Evolutionary conservation across 805 yeast species (phyloP).

Genomic region (Teunomyces stri): DNA sequence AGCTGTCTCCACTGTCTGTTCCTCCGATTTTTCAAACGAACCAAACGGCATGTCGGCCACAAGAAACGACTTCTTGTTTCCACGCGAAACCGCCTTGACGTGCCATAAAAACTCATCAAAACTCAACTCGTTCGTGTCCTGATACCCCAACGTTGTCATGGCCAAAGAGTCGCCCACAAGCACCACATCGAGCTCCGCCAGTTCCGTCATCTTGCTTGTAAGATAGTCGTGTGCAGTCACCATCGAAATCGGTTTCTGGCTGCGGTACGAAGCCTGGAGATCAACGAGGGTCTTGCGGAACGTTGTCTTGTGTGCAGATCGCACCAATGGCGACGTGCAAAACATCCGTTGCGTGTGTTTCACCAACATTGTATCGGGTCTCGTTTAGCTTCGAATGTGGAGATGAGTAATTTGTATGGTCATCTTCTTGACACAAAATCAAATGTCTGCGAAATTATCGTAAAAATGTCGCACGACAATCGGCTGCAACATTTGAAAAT

Average conservation of each 20-base stretch:
- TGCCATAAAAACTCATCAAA: conserved; percentile 80
- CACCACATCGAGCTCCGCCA: conserved; percentile 63
- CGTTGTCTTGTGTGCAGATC: conserved; percentile 7
- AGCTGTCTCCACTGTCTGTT: conserved; percentile 62
- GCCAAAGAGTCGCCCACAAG: conserved; percentile 92
- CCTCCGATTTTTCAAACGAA: conserved; percentile 62
- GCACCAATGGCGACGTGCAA: not conserved
- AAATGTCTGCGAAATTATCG: not conserved
- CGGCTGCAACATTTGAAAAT: no score
- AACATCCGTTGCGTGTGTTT: not conserved
- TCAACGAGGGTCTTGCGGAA: conserved; percentile 12
- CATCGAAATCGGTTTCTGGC: conserved; percentile 32
- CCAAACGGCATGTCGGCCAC: conserved; percentile 92
- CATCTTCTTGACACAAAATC: not conserved
- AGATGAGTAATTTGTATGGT: conserved; percentile 1
- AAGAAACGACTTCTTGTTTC: conserved; percentile 60
- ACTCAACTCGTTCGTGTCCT: conserved; percentile 69
- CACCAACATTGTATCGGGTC: not conserved
- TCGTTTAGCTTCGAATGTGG: not conserved
- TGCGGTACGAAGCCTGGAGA: conserved; percentile 7
- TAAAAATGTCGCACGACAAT: not conserved
- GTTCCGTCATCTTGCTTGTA: conserved; percentile 67
- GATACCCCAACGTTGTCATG: conserved; percentile 85
- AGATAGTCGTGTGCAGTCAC: conserved; percentile 90
- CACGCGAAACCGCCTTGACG: conserved; percentile 73